Evolutionary conservation across 192 early-diverging fungal genomes (phyloP), one percentile per base, ranked within the genome.

Genomic region (Coemansia sp.): DNA sequence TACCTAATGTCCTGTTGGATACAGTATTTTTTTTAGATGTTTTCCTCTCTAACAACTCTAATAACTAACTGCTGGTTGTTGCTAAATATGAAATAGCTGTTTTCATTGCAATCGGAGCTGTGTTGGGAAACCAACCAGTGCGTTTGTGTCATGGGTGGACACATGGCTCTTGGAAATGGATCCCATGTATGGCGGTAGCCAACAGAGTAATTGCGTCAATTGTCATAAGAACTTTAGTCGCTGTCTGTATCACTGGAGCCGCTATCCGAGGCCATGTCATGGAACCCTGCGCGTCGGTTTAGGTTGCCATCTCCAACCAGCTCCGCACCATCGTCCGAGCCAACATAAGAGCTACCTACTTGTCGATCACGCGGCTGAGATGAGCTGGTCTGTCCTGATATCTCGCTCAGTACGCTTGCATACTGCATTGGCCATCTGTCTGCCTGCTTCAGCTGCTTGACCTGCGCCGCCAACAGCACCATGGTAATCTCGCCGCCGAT

Each of bases 401-500:
- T 63, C 27, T 69, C 60, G 5, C 49, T 53, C 63, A 67, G 64
- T 58, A 72, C 38, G 3, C 34, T 55, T 18, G 62, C 68, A 62
- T 79, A 79, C 49, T 69, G 34, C 7, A 25, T 22, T 9, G 72
- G 73, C 78, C 78, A 81, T 52, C 47, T 57, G 18, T 56, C 64
- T 2, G 55, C 53, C 56, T 72, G 65, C 28, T 85, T 86, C 23
- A 92, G 70, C 24, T 87, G 58, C 63, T 91, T 92, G 44, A 94
- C 82, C 55, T 94, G 89, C 18, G 87, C 83, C 0, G 88, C 76
- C 66, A 92, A 85, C 26, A 94, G 77, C 18, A 92, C 86, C 68
- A 87, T 84, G 0, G 84, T 77, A 44, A 94, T 89, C 65, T 94
- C 91, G 44, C 90, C 92, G 21, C 77, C 84, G 19, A 94, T 82